Conservation (phyloP, 306 rosid genomes). For the Gillenia trifoliata region DNA sequence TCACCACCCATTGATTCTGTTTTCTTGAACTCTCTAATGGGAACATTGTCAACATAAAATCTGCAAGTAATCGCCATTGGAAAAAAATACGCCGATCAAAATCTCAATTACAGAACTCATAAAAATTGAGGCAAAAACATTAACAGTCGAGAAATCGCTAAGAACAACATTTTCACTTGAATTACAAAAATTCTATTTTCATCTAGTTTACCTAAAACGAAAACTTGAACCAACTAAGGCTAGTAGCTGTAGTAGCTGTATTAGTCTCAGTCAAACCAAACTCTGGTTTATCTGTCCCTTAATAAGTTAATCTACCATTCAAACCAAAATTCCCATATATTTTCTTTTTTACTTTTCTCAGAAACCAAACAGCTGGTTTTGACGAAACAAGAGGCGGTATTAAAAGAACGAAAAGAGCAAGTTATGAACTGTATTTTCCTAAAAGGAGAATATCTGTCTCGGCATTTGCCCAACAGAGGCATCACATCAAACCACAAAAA, state of each 20-base stretch:
- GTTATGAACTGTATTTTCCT: not conserved
- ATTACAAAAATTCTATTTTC: not conserved
- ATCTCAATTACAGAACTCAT: not conserved
- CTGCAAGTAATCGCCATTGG: constrained; percentile 34
- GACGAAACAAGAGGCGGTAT: constrained; percentile 39
- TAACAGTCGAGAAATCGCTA: not conserved
- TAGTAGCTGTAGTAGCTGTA: not conserved
- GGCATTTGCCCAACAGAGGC: constrained; percentile 11
- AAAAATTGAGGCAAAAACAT: not conserved
- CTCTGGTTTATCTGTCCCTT: not conserved
- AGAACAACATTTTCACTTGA: not conserved
- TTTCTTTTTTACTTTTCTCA: not conserved
- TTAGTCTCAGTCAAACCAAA: not conserved
- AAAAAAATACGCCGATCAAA: constrained; percentile 8
- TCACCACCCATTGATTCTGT: constrained; percentile 83
- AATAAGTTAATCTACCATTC: not conserved
- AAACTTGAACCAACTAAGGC: not conserved
- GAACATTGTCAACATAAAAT: constrained; percentile 80
- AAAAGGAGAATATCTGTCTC: constrained; percentile 6
- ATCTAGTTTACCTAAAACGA: not conserved
- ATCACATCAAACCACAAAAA: constrained; percentile 17
- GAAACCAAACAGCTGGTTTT: constrained; percentile 30
- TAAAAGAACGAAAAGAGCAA: not conserved
- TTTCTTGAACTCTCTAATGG: constrained; percentile 78
- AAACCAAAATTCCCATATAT: not conserved